Evolutionary conservation across 2,329 filamentous ascomycete genomes (phyloP).

Genomic region (Capronia epimyces): DNA sequence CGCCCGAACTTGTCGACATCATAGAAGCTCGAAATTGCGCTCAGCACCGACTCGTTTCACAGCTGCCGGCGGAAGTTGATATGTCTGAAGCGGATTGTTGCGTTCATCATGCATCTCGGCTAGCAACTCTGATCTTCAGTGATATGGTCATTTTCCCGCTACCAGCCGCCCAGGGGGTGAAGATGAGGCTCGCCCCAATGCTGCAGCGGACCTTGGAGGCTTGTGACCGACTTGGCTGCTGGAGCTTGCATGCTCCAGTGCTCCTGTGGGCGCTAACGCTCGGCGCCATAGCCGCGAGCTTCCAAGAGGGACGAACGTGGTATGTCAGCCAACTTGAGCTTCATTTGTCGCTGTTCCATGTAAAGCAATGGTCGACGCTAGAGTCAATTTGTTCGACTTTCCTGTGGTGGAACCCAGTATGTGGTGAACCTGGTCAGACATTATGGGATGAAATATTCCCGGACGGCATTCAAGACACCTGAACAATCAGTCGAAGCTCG

Average conservation of each 20-base stretch:
- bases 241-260: slow-evolving; percentile 18
- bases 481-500: background rate
- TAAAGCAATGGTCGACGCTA: slow-evolving; percentile 15
- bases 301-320: slow-evolving; percentile 11
- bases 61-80: slow-evolving; percentile 3
- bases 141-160: slow-evolving; percentile 23
- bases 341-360: slow-evolving; percentile 8
- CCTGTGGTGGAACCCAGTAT: slow-evolving; percentile 23
- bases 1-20: slow-evolving; percentile 21
- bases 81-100: background rate
- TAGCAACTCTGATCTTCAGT: slow-evolving; percentile 18
- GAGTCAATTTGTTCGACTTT: slow-evolving; percentile 16
- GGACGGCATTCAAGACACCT: background rate
- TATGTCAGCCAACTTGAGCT: slow-evolving; percentile 14
- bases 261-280: slow-evolving; percentile 19
- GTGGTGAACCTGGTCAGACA: slow-evolving; percentile 11
- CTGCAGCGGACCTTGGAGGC: slow-evolving; percentile 14
- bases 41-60: slow-evolving; percentile 18
- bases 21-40: slow-evolving; percentile 15
- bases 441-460: slow-evolving; percentile 17
- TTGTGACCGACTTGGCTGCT: slow-evolving; percentile 6
- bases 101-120: slow-evolving; percentile 13
- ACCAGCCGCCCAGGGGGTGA: slow-evolving; percentile 15
- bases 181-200: slow-evolving; percentile 10
- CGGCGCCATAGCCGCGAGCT: slow-evolving; percentile 16